Evolutionary conservation across 768 basidiomycete genomes (phyloP), one percentile per base, ranked within the genome.

Genomic region (Polyporus arcularius): DNA sequence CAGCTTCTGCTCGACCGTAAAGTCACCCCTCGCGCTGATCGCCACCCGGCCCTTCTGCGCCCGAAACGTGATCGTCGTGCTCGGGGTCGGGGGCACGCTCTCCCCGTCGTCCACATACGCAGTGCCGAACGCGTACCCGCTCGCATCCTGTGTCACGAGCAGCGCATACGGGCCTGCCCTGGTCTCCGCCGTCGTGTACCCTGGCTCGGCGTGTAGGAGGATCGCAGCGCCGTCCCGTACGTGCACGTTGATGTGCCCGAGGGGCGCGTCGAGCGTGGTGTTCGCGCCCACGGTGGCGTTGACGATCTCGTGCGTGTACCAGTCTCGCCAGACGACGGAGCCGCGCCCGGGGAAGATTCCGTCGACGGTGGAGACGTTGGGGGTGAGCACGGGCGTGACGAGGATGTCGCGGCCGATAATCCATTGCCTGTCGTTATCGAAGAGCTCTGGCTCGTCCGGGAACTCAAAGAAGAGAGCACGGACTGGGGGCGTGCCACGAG

Each of bases 401-500:
- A 93, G 82, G 55, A 93, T 81, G 63, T 87, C 82, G 21, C 78
- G 58, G 14, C 92, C 91, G 45, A 93, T 72, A 65, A 93, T 67
- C 78, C 88, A 93, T 71, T 93, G 92, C 18, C 74, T 71, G 66
- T 88, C 86, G 15, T 88, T 72, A 35, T 71, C 76, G 60, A 87
- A 86, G 3, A 87, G 72, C 62, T 87, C 85, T 0, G 85, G 81
- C 63, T 90, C 85, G 41, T 87, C 75, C 0, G 87, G 87, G 76
- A 90, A 92, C 69, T 92, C 87, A 67, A 82, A 92, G 79, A 90
- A 91, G 39, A 92, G 77, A 8, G 92, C 86, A 42, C 85, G 83
- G 43, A 92, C 75, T 11, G 87, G 86, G 2, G 91, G 90, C 3
- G 89, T 84, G 4, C 89, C 90, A 40, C 69, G 68, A 3, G 73